These are phyloP conservation scores for Mycena capillaripes DNA, from an alignment of 768 basidiomycete species.

Conservation along the genomic window DNA sequence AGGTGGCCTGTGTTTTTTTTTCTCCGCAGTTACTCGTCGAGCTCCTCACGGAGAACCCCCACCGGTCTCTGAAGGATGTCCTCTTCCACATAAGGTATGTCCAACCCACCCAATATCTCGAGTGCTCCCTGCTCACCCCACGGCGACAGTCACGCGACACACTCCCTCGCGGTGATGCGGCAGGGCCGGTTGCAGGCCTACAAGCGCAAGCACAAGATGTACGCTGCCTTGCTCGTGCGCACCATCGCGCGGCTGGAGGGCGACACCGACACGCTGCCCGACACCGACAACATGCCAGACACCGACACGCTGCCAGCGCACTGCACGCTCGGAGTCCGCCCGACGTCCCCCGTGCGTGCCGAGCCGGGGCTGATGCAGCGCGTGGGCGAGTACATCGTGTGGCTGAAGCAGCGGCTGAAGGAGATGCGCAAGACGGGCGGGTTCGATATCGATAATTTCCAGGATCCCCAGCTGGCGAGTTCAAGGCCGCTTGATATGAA, in stretches of 20 bases:
- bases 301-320: too few species aligned
- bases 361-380: too few species aligned
- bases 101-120: background rate
- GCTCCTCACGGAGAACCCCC: constrained; percentile 1
- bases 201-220: constrained; percentile 8
- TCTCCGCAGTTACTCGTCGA: constrained; percentile 15
- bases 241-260: background rate
- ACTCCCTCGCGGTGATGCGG: constrained; percentile 13
- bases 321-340: background rate
- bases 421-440: background rate
- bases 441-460: constrained; percentile 21
- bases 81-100: constrained; percentile 16
- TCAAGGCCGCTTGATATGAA: constrained; percentile 27
- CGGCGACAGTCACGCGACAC: constrained; percentile 9
- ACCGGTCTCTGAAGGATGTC: constrained; percentile 5
- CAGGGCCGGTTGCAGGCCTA: background rate
- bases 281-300: too few species aligned
- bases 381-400: background rate
- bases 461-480: constrained; percentile 34
- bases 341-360: background rate
- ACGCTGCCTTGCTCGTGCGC: background rate
- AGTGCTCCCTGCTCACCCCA: background rate
- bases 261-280: background rate
- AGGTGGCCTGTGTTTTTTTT: background rate
- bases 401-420: background rate